Conservation (phyloP, 2,329 filamentous ascomycete genomes). For the Colletotrichum siamense region DNA sequence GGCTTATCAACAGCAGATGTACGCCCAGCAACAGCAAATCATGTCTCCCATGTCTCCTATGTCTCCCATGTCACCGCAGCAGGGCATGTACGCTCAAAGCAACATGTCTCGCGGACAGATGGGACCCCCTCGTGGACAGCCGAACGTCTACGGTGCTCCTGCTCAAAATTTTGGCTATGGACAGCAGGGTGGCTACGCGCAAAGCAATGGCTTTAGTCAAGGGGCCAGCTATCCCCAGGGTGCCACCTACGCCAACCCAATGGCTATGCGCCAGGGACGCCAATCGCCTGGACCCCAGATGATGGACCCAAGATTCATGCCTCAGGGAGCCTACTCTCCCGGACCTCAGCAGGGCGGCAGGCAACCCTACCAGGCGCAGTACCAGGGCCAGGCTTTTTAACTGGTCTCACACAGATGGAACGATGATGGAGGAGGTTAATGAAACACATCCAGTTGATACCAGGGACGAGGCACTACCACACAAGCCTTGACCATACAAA, state of each 20-base stretch:
- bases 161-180: slow-evolving; percentile 7
- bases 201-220: neutral
- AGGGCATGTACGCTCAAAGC: slow-evolving; percentile 17
- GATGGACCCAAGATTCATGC: slow-evolving; percentile 31
- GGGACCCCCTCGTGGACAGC: neutral
- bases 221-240: neutral
- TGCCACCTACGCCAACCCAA: slow-evolving; percentile 13
- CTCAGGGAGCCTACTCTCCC: slow-evolving; percentile 20
- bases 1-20: slow-evolving; percentile 37
- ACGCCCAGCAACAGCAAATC: slow-evolving; percentile 26
- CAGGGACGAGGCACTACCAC: neutral
- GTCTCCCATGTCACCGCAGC: neutral
- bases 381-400: slow-evolving; percentile 38
- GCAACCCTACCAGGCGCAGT: slow-evolving; percentile 24
- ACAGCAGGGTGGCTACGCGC: neutral
- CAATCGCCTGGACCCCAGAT: slow-evolving; percentile 28
- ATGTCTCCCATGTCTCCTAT: neutral
- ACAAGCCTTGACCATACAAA: neutral
- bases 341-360: slow-evolving; percentile 16
- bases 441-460: neutral
- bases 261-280: slow-evolving; percentile 32
- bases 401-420: neutral
- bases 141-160: neutral
- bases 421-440: neutral
- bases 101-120: slow-evolving; percentile 15